Evolutionary conservation across 768 basidiomycete species (phyloP).

Genomic region (Russula sp.): DNA sequence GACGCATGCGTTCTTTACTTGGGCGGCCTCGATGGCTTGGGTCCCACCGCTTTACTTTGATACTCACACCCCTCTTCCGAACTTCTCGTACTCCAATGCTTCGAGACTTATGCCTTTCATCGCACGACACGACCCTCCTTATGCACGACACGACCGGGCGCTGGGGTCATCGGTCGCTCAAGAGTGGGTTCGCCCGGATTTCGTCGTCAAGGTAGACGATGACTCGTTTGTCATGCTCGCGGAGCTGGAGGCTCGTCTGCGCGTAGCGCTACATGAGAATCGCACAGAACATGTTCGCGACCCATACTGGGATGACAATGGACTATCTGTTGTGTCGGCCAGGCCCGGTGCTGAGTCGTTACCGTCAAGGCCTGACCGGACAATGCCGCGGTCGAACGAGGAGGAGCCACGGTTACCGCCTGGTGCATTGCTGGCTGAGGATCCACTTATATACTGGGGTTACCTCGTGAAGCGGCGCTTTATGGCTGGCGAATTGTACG

Average conservation of each 20-base stretch:
- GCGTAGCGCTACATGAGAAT: slow-evolving; percentile 56
- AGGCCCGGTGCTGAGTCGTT: neutral
- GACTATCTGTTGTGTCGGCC: neutral
- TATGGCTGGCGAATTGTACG: slow-evolving; percentile 95
- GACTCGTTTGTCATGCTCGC: slow-evolving; percentile 94
- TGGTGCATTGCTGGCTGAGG: slow-evolving; percentile 28
- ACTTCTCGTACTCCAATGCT: slow-evolving; percentile 60
- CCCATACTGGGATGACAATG: neutral
- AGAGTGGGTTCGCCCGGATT: slow-evolving; percentile 84
- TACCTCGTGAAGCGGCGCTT: slow-evolving; percentile 88
- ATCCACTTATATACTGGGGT: slow-evolving; percentile 82
- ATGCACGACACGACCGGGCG: slow-evolving; percentile 45
- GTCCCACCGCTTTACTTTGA: slow-evolving; percentile 70
- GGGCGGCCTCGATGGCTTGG: slow-evolving; percentile 88
- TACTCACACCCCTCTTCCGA: slow-evolving; percentile 36
- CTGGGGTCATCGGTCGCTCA: slow-evolving; percentile 36
- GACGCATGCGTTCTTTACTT: slow-evolving; percentile 84
- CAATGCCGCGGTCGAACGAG: neutral
- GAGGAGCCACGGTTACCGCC: slow-evolving; percentile 3
- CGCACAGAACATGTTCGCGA: neutral
- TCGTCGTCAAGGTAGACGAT: slow-evolving; percentile 90
- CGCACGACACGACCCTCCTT: slow-evolving; percentile 64
- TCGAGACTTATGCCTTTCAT: slow-evolving; percentile 49
- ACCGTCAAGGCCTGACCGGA: neutral
- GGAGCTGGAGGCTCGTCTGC: slow-evolving; percentile 84